These are phyloP conservation scores for Cubamyces lactineus DNA, from an alignment of 768 basidiomycete genomes.

Conservation along the genomic window DNA sequence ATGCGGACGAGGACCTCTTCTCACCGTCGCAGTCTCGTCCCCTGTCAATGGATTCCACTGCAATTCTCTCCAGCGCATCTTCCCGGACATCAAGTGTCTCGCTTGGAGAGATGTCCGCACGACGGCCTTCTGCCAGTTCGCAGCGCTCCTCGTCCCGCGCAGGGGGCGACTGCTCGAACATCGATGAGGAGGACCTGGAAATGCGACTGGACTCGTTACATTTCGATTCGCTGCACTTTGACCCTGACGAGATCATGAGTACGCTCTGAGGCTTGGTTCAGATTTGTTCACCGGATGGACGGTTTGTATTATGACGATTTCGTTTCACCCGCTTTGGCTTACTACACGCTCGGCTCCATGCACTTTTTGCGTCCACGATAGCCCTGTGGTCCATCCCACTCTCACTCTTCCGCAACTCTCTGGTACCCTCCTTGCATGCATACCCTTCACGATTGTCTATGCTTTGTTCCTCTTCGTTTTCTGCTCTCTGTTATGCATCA, in stretches of 20 bases:
- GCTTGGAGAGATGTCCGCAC: conserved; percentile 8
- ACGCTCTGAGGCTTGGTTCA: background rate
- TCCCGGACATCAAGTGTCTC: conserved; percentile 16
- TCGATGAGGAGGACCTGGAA: conserved; percentile 53
- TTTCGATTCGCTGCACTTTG: conserved; percentile 72
- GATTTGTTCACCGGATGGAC: background rate
- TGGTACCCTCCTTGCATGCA: background rate
- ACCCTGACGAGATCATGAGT: conserved; percentile 54
- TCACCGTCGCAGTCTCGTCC: conserved; percentile 13
- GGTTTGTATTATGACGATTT: background rate
- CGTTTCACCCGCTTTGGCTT: background rate
- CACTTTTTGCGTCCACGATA: background rate
- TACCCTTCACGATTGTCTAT: conserved; percentile 13
- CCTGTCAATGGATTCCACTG: conserved; percentile 13
- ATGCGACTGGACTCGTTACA: conserved; percentile 74
- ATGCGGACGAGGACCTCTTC: conserved; percentile 18
- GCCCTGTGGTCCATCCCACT: too few relatives aligned
- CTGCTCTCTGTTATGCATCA: background rate
- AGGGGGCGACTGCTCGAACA: background rate
- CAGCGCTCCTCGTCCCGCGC: conserved; percentile 3
- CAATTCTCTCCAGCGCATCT: conserved; percentile 14
- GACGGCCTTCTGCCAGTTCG: conserved; percentile 14
- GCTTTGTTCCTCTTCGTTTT: conserved; percentile 6
- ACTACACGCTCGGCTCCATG: too few relatives aligned
- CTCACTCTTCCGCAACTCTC: too few relatives aligned